phyloP scores from a whole-genome alignment of 2,329 filamentous ascomycete species.

The Penicillium thymicola region DNA sequence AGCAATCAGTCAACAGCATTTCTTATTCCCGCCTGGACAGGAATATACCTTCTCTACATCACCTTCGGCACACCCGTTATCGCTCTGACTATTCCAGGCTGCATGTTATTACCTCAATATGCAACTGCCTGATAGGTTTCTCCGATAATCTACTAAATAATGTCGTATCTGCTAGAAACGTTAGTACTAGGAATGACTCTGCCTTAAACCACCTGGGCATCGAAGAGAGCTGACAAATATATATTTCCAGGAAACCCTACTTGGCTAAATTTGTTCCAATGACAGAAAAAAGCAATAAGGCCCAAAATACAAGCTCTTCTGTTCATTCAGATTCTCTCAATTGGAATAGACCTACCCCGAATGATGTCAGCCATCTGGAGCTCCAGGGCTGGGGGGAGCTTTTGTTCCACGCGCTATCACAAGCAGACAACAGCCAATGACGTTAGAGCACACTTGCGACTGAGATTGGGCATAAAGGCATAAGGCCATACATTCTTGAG shows the following conservation, averaged over 20 bases:
- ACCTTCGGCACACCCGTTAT: neutral
- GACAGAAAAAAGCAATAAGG: neutral
- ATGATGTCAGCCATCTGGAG: neutral
- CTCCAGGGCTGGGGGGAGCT: neutral
- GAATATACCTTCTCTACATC: neutral
- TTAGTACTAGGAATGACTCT: neutral
- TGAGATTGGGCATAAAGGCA: neutral
- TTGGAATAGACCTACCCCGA: neutral
- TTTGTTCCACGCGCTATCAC: neutral
- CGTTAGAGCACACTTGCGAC: neutral
- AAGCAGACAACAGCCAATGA: slow-evolving; percentile 2
- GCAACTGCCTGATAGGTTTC: neutral
- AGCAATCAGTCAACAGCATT: slow-evolving; percentile 4
- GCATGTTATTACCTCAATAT: neutral
- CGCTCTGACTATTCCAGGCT: neutral
- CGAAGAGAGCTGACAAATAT: neutral
- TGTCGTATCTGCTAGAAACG: neutral
- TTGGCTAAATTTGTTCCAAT: neutral
- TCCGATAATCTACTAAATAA: too few relatives aligned
- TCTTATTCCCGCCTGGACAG: neutral
- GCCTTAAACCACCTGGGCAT: neutral
- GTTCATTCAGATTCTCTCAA: neutral
- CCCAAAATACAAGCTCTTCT: neutral
- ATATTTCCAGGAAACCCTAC: neutral
- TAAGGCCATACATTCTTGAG: neutral